Evolutionary conservation across 2,329 filamentous ascomycete species (phyloP).

Genomic region (Chaetomium sp.): DNA sequence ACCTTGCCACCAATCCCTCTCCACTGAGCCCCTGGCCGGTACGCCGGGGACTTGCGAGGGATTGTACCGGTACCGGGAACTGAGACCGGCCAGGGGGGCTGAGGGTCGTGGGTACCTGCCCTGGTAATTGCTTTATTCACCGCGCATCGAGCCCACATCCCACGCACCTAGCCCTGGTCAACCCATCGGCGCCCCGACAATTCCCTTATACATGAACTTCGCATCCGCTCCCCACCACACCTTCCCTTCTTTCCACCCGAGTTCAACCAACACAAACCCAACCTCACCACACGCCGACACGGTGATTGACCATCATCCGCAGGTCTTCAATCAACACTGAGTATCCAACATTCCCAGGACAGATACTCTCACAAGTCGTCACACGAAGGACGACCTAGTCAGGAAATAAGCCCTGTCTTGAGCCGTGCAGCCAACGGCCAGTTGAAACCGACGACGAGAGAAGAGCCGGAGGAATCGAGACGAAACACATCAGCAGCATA

Average conservation of each 20-base stretch:
- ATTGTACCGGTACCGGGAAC: constrained; percentile 25
- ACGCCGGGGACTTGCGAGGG: constrained; percentile 19
- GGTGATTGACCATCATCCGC: constrained; percentile 9
- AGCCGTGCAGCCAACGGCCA: neutral
- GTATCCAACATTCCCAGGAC: neutral
- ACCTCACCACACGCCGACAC: constrained; percentile 13
- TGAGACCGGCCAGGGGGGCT: constrained; percentile 15
- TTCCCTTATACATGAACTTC: constrained; percentile 24
- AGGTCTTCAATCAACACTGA: neutral
- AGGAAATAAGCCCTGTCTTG: too few relatives aligned
- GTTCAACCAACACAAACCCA: constrained; percentile 8
- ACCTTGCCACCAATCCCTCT: constrained; percentile 11
- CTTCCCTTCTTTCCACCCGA: constrained; percentile 15
- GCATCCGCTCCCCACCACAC: constrained; percentile 24
- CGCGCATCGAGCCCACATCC: constrained; percentile 19
- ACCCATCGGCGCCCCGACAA: constrained; percentile 17
- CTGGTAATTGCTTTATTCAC: constrained; percentile 23
- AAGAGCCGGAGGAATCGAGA: neutral
- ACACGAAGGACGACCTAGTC: neutral
- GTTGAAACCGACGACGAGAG: neutral
- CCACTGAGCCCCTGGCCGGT: constrained; percentile 18
- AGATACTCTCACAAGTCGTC: constrained; percentile 6
- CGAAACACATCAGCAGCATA: neutral
- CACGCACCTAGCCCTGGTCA: constrained; percentile 18
- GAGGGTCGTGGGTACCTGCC: constrained; percentile 20